Evolutionary conservation across 1,139 yeast genomes (phyloP).

Genomic region (Pneumocystis canis): DNA sequence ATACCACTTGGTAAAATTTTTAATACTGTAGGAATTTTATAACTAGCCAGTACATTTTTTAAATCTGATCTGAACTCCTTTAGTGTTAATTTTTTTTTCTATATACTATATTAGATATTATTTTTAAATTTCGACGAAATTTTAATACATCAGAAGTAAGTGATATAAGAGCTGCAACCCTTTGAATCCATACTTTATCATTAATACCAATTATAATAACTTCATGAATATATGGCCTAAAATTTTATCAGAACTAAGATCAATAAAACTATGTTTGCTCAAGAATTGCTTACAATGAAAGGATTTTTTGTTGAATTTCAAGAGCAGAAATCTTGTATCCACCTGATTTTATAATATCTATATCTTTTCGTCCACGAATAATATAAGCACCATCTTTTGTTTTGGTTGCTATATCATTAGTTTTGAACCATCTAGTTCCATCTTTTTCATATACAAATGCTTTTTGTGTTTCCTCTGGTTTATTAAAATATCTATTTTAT

Average conservation of each 20-base stretch:
- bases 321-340: constrained; percentile 12
- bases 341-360: constrained; percentile 22
- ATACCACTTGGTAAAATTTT: constrained; percentile 15
- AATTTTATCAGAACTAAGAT: background rate
- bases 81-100: constrained; percentile 12
- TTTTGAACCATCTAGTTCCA: constrained; percentile 23
- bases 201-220: constrained; percentile 26
- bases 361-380: constrained; percentile 26
- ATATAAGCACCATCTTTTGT: constrained; percentile 19
- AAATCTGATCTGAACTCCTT: constrained; percentile 19
- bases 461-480: constrained; percentile 24
- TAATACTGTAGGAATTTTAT: constrained; percentile 22
- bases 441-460: constrained; percentile 18
- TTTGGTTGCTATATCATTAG: constrained; percentile 27
- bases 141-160: constrained; percentile 10
- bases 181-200: constrained; percentile 26
- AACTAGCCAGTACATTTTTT: constrained; percentile 20
- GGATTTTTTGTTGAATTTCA: background rate
- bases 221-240: constrained; percentile 17
- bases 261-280: background rate
- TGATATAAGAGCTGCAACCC: constrained; percentile 24
- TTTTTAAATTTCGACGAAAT: constrained; percentile 11
- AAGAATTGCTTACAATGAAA: background rate
- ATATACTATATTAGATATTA: constrained; percentile 1
- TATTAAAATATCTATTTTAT: constrained; percentile 25